phyloP scores from a whole-genome alignment of 2,329 filamentous ascomycete species.

The Blumeriella jaapii region DNA sequence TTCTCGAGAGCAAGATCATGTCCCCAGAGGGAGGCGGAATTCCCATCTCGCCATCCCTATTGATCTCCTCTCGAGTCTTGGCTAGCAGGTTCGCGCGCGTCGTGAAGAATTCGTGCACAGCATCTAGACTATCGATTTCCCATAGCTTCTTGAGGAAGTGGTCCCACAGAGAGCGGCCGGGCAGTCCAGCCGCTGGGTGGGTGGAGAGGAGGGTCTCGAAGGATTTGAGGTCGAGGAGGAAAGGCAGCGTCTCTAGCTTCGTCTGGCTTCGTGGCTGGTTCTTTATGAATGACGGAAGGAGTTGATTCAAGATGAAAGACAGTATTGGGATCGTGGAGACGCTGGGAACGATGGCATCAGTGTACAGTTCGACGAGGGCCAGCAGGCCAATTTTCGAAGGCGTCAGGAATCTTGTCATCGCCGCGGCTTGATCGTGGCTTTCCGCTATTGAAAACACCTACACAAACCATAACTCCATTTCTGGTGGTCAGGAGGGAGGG shows the following conservation, averaged over 20 bases:
- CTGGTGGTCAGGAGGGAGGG: not conserved
- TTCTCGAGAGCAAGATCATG: slow-evolving; percentile 53
- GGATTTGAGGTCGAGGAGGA: slow-evolving; percentile 43
- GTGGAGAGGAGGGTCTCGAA: slow-evolving; percentile 47
- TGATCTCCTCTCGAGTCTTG: slow-evolving; percentile 49
- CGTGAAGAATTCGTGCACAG: slow-evolving; percentile 66
- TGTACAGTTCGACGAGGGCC: slow-evolving; percentile 71
- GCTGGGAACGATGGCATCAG: slow-evolving; percentile 55
- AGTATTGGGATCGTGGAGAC: slow-evolving; percentile 64
- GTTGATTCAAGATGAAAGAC: slow-evolving; percentile 64
- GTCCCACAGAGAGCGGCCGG: slow-evolving; percentile 80
- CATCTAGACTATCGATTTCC: slow-evolving; percentile 71
- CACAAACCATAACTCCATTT: slow-evolving; percentile 2
- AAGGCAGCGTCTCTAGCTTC: slow-evolving; percentile 13
- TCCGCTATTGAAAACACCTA: not conserved
- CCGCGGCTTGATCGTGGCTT: slow-evolving; percentile 2
- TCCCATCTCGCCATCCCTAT: slow-evolving; percentile 41
- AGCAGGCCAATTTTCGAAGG: slow-evolving; percentile 79
- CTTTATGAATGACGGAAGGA: slow-evolving; percentile 40
- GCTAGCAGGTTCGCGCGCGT: slow-evolving; percentile 44
- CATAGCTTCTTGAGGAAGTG: slow-evolving; percentile 71
- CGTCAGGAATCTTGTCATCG: slow-evolving; percentile 75
- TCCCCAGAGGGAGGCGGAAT: slow-evolving; percentile 36
- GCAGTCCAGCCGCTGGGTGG: slow-evolving; percentile 44
- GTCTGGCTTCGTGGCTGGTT: slow-evolving; percentile 7